phyloP scores from a whole-genome alignment of 805 yeast species.

The Lipomyces yamadae region DNA sequence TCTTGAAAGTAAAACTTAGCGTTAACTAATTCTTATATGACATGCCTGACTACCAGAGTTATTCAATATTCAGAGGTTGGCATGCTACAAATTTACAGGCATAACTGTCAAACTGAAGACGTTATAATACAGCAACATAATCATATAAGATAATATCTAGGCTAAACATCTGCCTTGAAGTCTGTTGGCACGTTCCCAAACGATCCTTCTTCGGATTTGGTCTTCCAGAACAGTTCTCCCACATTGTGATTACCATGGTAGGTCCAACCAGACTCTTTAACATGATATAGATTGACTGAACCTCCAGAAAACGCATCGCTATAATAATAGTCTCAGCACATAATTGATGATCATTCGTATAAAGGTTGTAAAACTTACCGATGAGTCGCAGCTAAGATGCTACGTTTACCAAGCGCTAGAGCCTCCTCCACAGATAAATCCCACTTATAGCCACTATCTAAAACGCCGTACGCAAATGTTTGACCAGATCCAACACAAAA shows the following conservation, averaged over 20 bases:
- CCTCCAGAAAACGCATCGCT: slow-evolving; percentile 96
- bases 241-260: slow-evolving; percentile 96
- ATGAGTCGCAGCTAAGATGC: slow-evolving; percentile 96
- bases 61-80: background rate
- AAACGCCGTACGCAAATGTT: slow-evolving; percentile 97
- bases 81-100: background rate
- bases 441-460: slow-evolving; percentile 91
- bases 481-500: slow-evolving; percentile 99
- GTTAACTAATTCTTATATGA: background rate
- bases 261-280: slow-evolving; percentile 91
- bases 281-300: slow-evolving; percentile 89
- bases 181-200: slow-evolving; percentile 70
- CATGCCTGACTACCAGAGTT: background rate
- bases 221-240: slow-evolving; percentile 88
- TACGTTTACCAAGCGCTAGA: slow-evolving; percentile 88
- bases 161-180: slow-evolving; percentile 20
- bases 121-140: background rate
- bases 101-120: background rate
- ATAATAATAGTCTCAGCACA: background rate
- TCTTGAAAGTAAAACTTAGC: too few species aligned
- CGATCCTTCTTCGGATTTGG: slow-evolving; percentile 84
- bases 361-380: slow-evolving; percentile 50
- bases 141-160: background rate
- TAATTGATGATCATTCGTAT: background rate
- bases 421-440: slow-evolving; percentile 93